Evolutionary conservation across 2,329 filamentous ascomycete species (phyloP).

Genomic region (Cryphonectria naterciae): DNA sequence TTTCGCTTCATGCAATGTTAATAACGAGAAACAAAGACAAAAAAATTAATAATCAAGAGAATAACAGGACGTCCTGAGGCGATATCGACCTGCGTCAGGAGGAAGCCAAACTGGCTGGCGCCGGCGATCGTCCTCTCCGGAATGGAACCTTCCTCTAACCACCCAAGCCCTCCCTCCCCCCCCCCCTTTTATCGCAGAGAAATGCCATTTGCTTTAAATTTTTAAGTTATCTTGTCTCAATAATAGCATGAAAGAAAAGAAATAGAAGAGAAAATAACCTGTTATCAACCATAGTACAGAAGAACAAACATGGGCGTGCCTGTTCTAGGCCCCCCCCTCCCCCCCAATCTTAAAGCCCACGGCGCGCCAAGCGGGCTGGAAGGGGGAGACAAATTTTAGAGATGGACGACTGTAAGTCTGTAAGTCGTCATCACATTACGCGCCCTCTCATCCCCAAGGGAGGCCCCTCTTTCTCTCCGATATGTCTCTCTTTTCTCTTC

Average conservation of each 20-base stretch:
- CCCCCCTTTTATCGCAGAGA: not conserved
- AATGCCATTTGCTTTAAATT: not conserved
- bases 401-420: not conserved
- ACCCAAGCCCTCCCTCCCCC: not conserved
- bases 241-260: too few relatives aligned
- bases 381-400: not conserved
- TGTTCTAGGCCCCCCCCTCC: not conserved
- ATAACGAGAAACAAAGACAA: too few relatives aligned
- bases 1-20: too few relatives aligned
- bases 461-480: not conserved
- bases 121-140: not conserved
- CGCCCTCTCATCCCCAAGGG: not conserved
- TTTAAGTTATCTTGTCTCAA: not conserved
- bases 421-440: slow-evolving; percentile 6
- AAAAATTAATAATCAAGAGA: not conserved
- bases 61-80: not conserved
- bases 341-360: not conserved
- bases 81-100: not conserved
- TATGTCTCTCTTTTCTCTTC: too few relatives aligned
- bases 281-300: not conserved
- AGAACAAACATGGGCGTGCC: not conserved
- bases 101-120: not conserved
- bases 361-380: not conserved
- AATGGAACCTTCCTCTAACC: not conserved
- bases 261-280: not conserved